Base-by-base conservation (phyloP, 2,329 filamentous ascomycete genomes). In the Arachnopeziza araneosa region DNA sequence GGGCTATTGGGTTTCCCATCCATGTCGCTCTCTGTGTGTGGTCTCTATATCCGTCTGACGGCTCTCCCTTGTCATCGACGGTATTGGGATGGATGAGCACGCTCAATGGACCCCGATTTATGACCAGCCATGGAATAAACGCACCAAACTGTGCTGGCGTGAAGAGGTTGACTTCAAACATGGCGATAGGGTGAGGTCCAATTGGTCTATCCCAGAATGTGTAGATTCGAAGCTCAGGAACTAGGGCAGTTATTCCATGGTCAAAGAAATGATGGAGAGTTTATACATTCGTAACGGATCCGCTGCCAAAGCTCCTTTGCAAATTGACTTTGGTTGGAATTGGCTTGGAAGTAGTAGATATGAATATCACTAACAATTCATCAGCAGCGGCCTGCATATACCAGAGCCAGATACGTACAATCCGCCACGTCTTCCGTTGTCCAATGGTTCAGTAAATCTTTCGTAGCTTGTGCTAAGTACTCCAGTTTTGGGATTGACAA, bases 131-230 rank as follows among this genome's bases (percentile, higher is more conserved):
- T 0, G 90, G 82, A 49, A 97, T 77, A 69, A 96, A 96, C 0
- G 93, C 92, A 0, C 92, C 92, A 70, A 96, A 96, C 73, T 96
- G 90, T 2, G 85, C 86, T 0, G 92, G 93, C 0, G 87, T 91
- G 73, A 93, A 91, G 22, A 96, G 52, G 67, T 96, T 96, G 52
- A 96, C 91, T 75, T 97, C 93, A 69, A 96, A 96, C 91, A 96
- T 96, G 56, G 86, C 89, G 0, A 91, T 74, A 0, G 89, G 87
- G 72, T 96, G 92, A 0, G 92, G 92, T 0, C 92, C 93, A 26
- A 96, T 75, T 0, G 92, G 91, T 17, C 77, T 75, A 65, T 95
- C 88, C 83, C 85, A 96, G 65, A 96, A 78, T 17, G 75, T 79
- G 72, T 96, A 96, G 67, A 96, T 88, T 57, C 91, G 83, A 21